These are phyloP conservation scores for Schizophyllum commune DNA, from an alignment of 1,284 basidiomycete genomes.

Conservation along the genomic window DNA sequence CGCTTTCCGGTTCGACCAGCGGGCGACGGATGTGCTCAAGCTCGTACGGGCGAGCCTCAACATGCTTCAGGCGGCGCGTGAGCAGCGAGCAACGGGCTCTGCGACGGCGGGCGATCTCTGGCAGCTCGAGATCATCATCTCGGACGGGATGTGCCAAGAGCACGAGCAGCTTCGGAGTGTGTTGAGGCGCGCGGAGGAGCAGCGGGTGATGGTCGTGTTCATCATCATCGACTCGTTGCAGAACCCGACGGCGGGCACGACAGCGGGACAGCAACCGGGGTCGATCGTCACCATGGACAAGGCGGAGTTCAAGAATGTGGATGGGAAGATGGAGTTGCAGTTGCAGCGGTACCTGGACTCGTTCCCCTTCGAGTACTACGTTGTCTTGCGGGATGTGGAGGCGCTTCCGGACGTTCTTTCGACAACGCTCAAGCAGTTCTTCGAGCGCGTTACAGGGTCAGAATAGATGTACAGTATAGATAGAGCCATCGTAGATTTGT, in stretches of 20 bases:
- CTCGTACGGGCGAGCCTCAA: conserved; percentile 81
- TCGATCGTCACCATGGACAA: conserved; percentile 94
- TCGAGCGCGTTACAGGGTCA: conserved; percentile 47
- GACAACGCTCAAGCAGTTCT: conserved; percentile 91
- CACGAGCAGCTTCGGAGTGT: conserved; percentile 80
- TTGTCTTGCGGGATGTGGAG: conserved; percentile 88
- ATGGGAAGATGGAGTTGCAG: conserved; percentile 83
- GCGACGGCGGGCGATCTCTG: conserved; percentile 80
- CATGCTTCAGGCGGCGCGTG: conserved; percentile 71
- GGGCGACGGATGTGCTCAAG: conserved; percentile 82
- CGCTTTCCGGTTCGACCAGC: conserved; percentile 87
- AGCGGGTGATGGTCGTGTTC: conserved; percentile 95
- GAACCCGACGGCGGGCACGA: conserved; percentile 21
- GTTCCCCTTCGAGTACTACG: conserved; percentile 98
- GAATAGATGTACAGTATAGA: neutral
- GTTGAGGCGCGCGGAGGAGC: conserved; percentile 82
- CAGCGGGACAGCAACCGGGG: conserved; percentile 33
- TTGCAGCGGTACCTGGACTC: conserved; percentile 90
- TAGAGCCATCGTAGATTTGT: neutral
- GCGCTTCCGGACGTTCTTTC: conserved; percentile 88
- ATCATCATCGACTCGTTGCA: conserved; percentile 90
- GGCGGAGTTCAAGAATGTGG: conserved; percentile 81
- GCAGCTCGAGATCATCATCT: conserved; percentile 98
- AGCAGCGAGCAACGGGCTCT: conserved; percentile 51
- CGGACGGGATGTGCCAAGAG: conserved; percentile 97